A percentile compares a stretch with the other conserved stretches of the same genome.
These are phyloP conservation scores for Ceratopteris richardii DNA, from an alignment of 75 land plant species.

Conservation along the genomic window DNA sequence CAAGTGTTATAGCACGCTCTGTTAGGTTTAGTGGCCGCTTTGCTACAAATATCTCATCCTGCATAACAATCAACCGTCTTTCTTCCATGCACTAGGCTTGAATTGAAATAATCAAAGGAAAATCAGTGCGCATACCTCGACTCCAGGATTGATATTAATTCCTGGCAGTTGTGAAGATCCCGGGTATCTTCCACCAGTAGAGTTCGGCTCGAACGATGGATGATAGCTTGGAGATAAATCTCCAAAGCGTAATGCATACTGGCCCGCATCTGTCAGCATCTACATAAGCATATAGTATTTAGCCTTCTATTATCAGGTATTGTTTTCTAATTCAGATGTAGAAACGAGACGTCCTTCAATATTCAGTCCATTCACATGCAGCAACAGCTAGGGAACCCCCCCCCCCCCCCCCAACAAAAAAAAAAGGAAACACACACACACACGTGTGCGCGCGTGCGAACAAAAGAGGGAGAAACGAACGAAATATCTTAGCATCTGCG, in stretches of 20 bases:
- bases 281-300: slow-evolving; percentile 23
- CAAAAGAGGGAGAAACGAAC: too few relatives aligned
- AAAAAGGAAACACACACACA: too few relatives aligned
- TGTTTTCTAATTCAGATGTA: too few relatives aligned
- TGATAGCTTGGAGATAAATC: slow-evolving; percentile 18
- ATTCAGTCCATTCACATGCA: too few relatives aligned
- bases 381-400: too few relatives aligned
- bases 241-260: slow-evolving; percentile 87
- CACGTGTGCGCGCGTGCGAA: too few relatives aligned
- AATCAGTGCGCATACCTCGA: not conserved
- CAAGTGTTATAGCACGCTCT: slow-evolving; percentile 79
- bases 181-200: not conserved
- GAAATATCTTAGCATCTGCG: too few relatives aligned
- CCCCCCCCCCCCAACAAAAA: too few relatives aligned
- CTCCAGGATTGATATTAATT: not conserved
- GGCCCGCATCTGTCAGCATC: slow-evolving; percentile 97
- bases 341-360: too few relatives aligned
- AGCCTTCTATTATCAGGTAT: too few relatives aligned
- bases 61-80: not conserved
- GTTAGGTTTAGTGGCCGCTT: slow-evolving; percentile 57
- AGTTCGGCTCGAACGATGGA: not conserved
- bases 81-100: not conserved
- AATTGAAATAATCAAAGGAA: not conserved
- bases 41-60: slow-evolving; percentile 59
- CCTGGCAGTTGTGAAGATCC: not conserved